Evolutionary conservation across 768 basidiomycete genomes (phyloP).

Genomic region (Mycena belliarum): DNA sequence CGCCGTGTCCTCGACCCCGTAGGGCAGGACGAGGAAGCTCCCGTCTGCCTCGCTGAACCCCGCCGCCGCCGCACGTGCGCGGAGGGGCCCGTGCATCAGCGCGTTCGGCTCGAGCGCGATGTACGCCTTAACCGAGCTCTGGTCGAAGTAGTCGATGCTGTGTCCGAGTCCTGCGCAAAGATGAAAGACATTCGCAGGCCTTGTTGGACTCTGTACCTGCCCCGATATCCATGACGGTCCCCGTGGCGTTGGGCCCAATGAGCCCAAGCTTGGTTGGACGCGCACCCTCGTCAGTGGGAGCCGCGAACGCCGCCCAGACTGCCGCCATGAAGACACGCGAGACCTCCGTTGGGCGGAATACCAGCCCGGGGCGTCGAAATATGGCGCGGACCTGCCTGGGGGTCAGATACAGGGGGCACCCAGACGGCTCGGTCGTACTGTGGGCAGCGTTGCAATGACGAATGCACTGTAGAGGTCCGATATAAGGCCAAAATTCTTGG

Average conservation of each 20-base stretch:
- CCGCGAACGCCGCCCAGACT: constrained; percentile 55
- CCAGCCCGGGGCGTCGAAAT: constrained; percentile 39
- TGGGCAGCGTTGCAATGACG: constrained; percentile 42
- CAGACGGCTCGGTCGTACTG: constrained; percentile 22
- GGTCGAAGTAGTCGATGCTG: constrained; percentile 60
- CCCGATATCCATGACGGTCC: constrained; percentile 67
- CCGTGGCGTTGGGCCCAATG: constrained; percentile 54
- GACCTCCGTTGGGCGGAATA: constrained; percentile 45
- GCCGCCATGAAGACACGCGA: constrained; percentile 57
- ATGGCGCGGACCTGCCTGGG: constrained; percentile 33
- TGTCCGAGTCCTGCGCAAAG: constrained; percentile 59
- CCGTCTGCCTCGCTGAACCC: constrained; percentile 58
- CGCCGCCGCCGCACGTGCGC: constrained; percentile 44
- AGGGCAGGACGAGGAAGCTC: constrained; percentile 55
- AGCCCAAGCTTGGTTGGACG: constrained; percentile 45
- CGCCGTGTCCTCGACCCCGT: constrained; percentile 60
- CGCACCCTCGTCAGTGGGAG: constrained; percentile 45
- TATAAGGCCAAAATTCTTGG: constrained; percentile 42
- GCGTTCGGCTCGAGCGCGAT: constrained; percentile 73
- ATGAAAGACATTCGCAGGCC: too few species aligned
- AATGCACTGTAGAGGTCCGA: constrained; percentile 44
- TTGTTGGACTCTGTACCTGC: constrained; percentile 48
- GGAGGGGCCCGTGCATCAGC: constrained; percentile 61
- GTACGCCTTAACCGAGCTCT: constrained; percentile 55
- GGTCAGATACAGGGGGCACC: neutral